Conservation (phyloP, 345 rosid species). For the Citrus medica region DNA sequence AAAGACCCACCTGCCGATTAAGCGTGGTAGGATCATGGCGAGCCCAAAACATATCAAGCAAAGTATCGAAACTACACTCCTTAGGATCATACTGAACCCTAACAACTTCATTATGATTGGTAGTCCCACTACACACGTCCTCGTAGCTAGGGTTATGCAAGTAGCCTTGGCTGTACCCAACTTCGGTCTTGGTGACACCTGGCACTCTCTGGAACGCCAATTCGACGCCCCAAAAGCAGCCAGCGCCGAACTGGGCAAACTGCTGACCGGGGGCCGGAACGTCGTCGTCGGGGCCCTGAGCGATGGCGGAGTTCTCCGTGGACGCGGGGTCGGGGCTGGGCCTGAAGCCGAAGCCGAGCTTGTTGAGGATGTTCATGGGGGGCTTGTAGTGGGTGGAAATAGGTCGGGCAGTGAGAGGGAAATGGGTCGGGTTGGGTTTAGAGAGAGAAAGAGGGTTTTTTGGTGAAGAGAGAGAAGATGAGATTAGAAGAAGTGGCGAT, state of each 20-base stretch:
- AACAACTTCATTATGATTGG: slow-evolving; percentile 71
- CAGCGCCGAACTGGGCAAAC: slow-evolving; percentile 89
- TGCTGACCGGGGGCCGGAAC: slow-evolving; percentile 68
- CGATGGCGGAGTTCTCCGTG: slow-evolving; percentile 57
- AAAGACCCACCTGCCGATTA: slow-evolving; percentile 76
- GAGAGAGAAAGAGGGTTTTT: slow-evolving; percentile 13
- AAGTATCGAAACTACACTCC: slow-evolving; percentile 56
- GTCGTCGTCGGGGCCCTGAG: slow-evolving; percentile 75
- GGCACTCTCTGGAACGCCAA: slow-evolving; percentile 79
- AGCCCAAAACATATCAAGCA: slow-evolving; percentile 85
- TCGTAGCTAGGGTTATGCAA: slow-evolving; percentile 66
- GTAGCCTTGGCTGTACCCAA: slow-evolving; percentile 73
- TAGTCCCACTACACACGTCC: slow-evolving; percentile 73
- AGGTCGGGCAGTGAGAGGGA: slow-evolving; percentile 17
- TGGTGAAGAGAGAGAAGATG: slow-evolving; percentile 11
- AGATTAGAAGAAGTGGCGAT: slow-evolving; percentile 14
- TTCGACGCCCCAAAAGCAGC: slow-evolving; percentile 98
- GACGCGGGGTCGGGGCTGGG: slow-evolving; percentile 39
- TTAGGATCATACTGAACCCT: slow-evolving; percentile 89
- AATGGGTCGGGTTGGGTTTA: slow-evolving; percentile 11
- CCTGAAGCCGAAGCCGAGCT: slow-evolving; percentile 65
- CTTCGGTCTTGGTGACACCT: slow-evolving; percentile 82
- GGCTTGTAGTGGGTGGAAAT: slow-evolving; percentile 31
- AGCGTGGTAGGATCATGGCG: slow-evolving; percentile 89
- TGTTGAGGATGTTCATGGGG: slow-evolving; percentile 87